Base-by-base conservation (phyloP, 371 early-diverging fungal species). In the Apophysomyces variabilis region DNA sequence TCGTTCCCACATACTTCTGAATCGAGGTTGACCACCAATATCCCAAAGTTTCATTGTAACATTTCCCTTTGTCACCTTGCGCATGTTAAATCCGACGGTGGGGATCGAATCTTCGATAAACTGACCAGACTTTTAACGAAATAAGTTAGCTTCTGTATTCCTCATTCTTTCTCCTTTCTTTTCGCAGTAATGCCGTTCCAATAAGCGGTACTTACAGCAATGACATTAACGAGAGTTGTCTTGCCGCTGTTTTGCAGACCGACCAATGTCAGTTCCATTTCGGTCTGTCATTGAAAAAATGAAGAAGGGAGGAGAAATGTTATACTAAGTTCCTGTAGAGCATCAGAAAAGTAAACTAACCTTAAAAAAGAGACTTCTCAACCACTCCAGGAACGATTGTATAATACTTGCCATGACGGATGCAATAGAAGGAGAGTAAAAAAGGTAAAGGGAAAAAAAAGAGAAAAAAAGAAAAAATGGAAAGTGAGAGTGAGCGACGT, bases 41-140 rank as follows among this genome's bases (percentile, higher is more conserved):
- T 99, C 99, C 98, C 99, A 99, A 63, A 99, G 80, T 75, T 98
- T 98, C 96, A 98, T 96, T 9, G 97, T 96, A 46, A 97, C 96
- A 65, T 88, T 93, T 61, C 94, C 95, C 74, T 93, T 94, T 59
- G 93, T 92, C 38, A 93, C 92, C 73, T 92, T 97, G 77, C 98
- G 90, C 98, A 99, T 98, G 76, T 98, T 98, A 81, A 98, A 99
- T 3, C 99, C 99, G 37, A 99, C 96, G 5, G 99, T 99, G 1
- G 99, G 98, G 65, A 98, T 97, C 87, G 93, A 89, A 73, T 98
- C 98, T 82, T 98, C 98, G 14, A 89, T 92, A 72, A 94, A 99
- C 70, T 95, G 92, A 16, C 97, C 98, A 59, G 93, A 94, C 92
- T 95, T 47, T 47, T 36, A 54, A 41, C 41, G 41, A 11, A 41